phyloP scores from a whole-genome alignment of 192 early-diverging fungal species.

The Allomyces javanicus region DNA sequence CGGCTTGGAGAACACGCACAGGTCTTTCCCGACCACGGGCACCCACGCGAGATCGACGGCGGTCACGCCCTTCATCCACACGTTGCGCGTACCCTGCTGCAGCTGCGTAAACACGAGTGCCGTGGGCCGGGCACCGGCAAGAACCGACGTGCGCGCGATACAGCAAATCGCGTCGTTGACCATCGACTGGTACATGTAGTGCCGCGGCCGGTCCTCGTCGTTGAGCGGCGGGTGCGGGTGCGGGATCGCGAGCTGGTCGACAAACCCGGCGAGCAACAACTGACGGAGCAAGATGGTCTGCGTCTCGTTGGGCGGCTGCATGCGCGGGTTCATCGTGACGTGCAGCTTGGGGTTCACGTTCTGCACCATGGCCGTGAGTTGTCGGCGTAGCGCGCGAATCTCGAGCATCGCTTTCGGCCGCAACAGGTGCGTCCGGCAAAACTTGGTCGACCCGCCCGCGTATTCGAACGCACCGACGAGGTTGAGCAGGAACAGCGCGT shows the following conservation, averaged over 20 bases:
- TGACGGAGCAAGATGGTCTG: slow-evolving; percentile 67
- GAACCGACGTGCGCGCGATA: not conserved
- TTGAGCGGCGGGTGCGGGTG: slow-evolving; percentile 9
- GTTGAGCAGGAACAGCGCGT: slow-evolving; percentile 64
- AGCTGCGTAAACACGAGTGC: slow-evolving; percentile 58
- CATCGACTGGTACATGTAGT: slow-evolving; percentile 20
- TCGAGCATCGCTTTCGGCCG: slow-evolving; percentile 66
- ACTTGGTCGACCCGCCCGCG: slow-evolving; percentile 37
- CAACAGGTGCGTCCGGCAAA: slow-evolving; percentile 66
- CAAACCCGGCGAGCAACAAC: slow-evolving; percentile 68
- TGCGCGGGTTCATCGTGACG: slow-evolving; percentile 35
- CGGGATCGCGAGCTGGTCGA: slow-evolving; percentile 79
- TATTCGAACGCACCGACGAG: slow-evolving; percentile 80
- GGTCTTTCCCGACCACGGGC: slow-evolving; percentile 44
- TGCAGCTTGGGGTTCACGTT: slow-evolving; percentile 35
- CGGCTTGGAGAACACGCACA: slow-evolving; percentile 53
- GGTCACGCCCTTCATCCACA: slow-evolving; percentile 50
- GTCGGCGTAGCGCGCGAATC: slow-evolving; percentile 52
- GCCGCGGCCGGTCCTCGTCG: not conserved
- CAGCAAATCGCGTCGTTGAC: not conserved
- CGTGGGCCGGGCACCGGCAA: slow-evolving; percentile 23
- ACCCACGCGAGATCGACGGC: slow-evolving; percentile 63
- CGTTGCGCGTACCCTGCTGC: slow-evolving; percentile 34
- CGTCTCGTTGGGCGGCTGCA: slow-evolving; percentile 37
- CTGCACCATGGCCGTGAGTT: slow-evolving; percentile 50